Conservation (phyloP, 345 rosid genomes). For the Kandelia obovata region DNA sequence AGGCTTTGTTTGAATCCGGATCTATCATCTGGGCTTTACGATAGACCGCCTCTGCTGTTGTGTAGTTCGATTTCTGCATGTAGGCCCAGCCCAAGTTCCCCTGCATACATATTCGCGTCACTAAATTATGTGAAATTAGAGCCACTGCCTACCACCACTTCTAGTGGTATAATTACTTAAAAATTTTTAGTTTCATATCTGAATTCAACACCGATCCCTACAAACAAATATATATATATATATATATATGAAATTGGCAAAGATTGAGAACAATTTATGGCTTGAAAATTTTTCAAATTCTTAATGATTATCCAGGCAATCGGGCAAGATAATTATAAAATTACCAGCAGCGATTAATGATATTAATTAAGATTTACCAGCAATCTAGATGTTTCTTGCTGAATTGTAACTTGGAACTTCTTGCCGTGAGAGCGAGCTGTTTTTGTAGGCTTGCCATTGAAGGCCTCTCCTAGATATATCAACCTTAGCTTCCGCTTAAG, state of each 20-base stretch:
- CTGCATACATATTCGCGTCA: constrained; percentile 22
- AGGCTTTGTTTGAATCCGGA: constrained; percentile 84
- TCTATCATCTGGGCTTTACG: constrained; percentile 84
- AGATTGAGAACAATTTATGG: too few relatives aligned
- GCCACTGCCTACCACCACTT: too few relatives aligned
- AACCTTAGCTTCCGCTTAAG: constrained; percentile 69
- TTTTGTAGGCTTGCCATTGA: constrained; percentile 86
- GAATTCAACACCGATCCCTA: too few relatives aligned
- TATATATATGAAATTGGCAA: too few relatives aligned
- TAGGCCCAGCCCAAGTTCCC: constrained; percentile 99
- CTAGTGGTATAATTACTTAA: too few relatives aligned
- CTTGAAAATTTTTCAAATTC: too few relatives aligned
- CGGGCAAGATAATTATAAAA: too few relatives aligned
- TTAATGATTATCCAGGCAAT: too few relatives aligned
- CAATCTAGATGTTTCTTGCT: constrained; percentile 82
- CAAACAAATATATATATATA: too few relatives aligned
- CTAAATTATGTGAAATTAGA: too few relatives aligned
- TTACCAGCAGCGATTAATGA: neutral
- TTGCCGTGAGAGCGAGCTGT: constrained; percentile 98
- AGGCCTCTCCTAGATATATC: constrained; percentile 82
- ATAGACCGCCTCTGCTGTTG: constrained; percentile 83
- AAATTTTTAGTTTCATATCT: too few relatives aligned
- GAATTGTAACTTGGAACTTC: constrained; percentile 85
- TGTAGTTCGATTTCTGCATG: constrained; percentile 80
- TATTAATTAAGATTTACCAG: constrained; percentile 42